A percentile compares a stretch with the other conserved stretches of the same genome.
Evolutionary conservation across 2,329 filamentous ascomycete species (phyloP).

Genomic region (Fusarium guadeloupense): DNA sequence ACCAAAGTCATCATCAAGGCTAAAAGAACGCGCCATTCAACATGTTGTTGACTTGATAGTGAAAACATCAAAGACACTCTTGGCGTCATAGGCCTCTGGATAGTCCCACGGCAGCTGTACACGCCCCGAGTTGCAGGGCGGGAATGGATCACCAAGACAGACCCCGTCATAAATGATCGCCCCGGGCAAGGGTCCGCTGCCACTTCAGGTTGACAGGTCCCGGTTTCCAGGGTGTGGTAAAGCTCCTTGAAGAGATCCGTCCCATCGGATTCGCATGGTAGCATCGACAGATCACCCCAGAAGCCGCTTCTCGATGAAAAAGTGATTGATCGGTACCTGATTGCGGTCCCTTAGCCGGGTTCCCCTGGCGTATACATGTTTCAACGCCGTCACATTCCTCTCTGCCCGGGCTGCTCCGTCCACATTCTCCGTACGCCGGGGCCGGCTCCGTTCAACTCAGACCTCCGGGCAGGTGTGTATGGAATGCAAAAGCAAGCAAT

Average conservation of each 20-base stretch:
- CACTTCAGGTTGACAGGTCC: constrained; percentile 31
- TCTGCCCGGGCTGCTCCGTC: constrained; percentile 23
- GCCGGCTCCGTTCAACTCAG: constrained; percentile 32
- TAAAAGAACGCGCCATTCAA: constrained; percentile 36
- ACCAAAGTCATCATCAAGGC: background rate
- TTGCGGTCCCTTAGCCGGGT: constrained; percentile 13
- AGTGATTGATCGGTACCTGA: constrained; percentile 17
- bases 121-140: constrained; percentile 18
- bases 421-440: constrained; percentile 38
- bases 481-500: constrained; percentile 37
- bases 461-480: constrained; percentile 26
- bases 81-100: constrained; percentile 25
- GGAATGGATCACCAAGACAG: constrained; percentile 35
- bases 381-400: constrained; percentile 41
- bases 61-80: constrained; percentile 36
- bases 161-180: constrained; percentile 14
- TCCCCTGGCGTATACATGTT: constrained; percentile 18
- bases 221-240: constrained; percentile 33
- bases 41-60: constrained; percentile 48
- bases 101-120: constrained; percentile 21
- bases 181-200: constrained; percentile 27
- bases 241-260: constrained; percentile 17
- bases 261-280: constrained; percentile 27
- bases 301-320: constrained; percentile 17
- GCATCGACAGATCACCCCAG: constrained; percentile 26